Conservation (phyloP, 1,139 yeast genomes). For the Geotrichum bryndzae region DNA sequence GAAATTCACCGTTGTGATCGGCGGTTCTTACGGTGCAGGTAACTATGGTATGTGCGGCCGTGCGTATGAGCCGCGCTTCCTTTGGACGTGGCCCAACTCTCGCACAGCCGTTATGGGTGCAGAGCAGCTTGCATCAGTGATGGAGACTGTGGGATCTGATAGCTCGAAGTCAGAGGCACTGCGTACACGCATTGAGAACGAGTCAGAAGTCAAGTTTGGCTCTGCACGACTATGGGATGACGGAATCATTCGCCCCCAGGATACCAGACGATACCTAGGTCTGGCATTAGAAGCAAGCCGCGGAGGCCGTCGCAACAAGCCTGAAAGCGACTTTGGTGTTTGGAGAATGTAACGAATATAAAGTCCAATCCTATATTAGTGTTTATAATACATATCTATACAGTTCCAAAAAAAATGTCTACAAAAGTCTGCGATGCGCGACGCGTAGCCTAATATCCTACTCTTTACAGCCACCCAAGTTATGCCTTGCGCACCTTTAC, state of each 20-base stretch:
- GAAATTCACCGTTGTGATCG: constrained; percentile 34
- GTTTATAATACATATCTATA: too few relatives aligned
- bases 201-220: constrained; percentile 32
- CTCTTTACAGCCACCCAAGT: too few relatives aligned
- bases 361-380: too few relatives aligned
- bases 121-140: constrained; percentile 35
- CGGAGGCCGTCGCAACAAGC: constrained; percentile 22
- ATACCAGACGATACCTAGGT: constrained; percentile 34
- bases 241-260: constrained; percentile 34
- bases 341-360: constrained; percentile 31
- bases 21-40: constrained; percentile 37
- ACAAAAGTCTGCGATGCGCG: too few relatives aligned
- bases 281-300: constrained; percentile 31
- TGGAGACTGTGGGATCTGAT: constrained; percentile 32
- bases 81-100: constrained; percentile 37
- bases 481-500: too few relatives aligned
- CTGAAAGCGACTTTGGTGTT: constrained; percentile 30
- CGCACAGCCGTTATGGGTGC: constrained; percentile 37
- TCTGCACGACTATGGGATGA: constrained; percentile 36
- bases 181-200: constrained; percentile 31
- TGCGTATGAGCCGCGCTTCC: constrained; percentile 35
- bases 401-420: too few relatives aligned
- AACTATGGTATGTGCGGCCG: constrained; percentile 38
- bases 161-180: constrained; percentile 25
- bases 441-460: too few relatives aligned